A percentile compares a stretch with the other conserved stretches of the same genome.
These are phyloP conservation scores for Phytophthora constricta DNA, from an alignment of 352 stramenopile genomes.

Conservation along the genomic window DNA sequence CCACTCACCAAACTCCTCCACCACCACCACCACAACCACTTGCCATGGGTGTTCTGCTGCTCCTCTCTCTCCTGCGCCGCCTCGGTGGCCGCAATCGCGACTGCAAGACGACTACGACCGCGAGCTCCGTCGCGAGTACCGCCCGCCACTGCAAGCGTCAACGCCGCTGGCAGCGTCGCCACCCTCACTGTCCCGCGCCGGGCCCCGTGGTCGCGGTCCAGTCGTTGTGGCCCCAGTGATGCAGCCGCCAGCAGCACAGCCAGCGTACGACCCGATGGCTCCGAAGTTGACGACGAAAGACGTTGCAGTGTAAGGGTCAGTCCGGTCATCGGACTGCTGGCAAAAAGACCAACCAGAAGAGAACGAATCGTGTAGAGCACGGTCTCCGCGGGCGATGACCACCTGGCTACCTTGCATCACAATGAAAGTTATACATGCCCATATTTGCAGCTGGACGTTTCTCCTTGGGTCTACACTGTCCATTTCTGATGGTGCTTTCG, in stretches of 20 bases:
- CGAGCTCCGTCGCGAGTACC: slow-evolving; percentile 26
- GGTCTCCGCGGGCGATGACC: no score
- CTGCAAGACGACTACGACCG: slow-evolving; percentile 27
- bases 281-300: slow-evolving; percentile 13
- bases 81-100: slow-evolving; percentile 2
- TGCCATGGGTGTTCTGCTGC: slow-evolving; percentile 22
- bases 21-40: no score
- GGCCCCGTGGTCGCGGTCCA: not conserved
- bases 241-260: not conserved
- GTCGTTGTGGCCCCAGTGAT: slow-evolving; percentile 2
- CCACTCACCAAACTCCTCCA: not conserved
- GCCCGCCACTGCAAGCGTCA: slow-evolving; percentile 30
- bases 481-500: no score
- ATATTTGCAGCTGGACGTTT: no score
- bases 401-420: no score
- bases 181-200: slow-evolving; percentile 22
- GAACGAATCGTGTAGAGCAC: no score
- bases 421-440: no score
- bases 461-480: no score
- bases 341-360: no score
- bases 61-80: slow-evolving; percentile 30
- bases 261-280: not conserved
- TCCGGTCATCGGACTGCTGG: no score
- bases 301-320: slow-evolving; percentile 6
- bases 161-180: slow-evolving; percentile 21